Evolutionary conservation across 2,329 filamentous ascomycete genomes (phyloP), one percentile per base, ranked within the genome.

Genomic region (Hypoxylon sp.): DNA sequence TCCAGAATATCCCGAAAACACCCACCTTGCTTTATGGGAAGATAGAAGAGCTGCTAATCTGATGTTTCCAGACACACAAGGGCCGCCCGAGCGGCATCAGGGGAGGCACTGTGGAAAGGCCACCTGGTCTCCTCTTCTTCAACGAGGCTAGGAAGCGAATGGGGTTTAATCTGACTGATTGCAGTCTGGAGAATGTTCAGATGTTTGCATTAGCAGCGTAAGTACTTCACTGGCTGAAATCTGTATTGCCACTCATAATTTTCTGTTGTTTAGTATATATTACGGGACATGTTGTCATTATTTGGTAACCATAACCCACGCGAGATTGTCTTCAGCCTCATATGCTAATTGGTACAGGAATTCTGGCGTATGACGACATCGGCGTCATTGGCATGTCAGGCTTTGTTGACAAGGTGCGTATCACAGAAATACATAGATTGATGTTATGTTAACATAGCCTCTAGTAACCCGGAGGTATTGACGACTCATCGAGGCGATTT

Each of bases 121-220:
- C 88, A 1, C 88, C 88, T 0, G 88, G 88, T 0, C 75, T 90
- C 2, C 81, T 82, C 0, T 82, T 89, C 37, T 90, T 90, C 77
- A 90, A 90, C 68, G 88, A 90, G 75, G 88, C 87, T 15, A 82
- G 88, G 55, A 84, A 83, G 64, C 81, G 87, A n/a, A 82, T 89
- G 74, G 88, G 88, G 0, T 89, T 89, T 73, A 81, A 85, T 8
- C 73, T 86, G 58, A 85, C 84, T 1, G 83, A 87, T 24, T 87
- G 83, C 72, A 87, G 82, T 54, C 75, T 90, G 27, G 87, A 89
- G 70, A 88, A 86, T 65, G 82, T 89, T 6, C 88, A 90, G 72
- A 84, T 88, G 50, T 84, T 85, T 71, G 81, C 87, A 6, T 78
- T 91, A 29, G 82, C 86, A 63, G 86, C 86, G 85, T 87, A 76